Base-by-base conservation (phyloP, 1,139 yeast genomes). In the Candida sojae region DNA sequence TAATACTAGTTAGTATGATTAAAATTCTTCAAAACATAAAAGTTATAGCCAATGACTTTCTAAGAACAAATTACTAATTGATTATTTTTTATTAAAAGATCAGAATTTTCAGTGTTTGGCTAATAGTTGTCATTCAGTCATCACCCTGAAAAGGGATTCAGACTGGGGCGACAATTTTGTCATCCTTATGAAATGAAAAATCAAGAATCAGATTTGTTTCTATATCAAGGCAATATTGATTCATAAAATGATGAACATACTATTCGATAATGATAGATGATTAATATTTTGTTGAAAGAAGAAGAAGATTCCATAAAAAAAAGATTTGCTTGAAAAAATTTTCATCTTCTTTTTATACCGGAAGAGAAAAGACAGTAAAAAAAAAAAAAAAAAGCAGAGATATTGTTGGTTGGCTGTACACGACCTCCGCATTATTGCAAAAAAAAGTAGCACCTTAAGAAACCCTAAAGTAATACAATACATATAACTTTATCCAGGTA, bases 41-140 rank as follows among this genome's bases (percentile, higher is more conserved):
- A 3, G 3, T 17, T 17, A 17, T 17, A 17, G 3, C 21, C 21
- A 17, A 17, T 17, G 2, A 2, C 21, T 17, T 17, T 2, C 2
- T 17, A 17, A 3, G 21, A 17, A 17, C 21, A 17, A 17, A 17
- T 17, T 17, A 17, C 21, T 17, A 17, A 17, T 17, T 17, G 21
- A 17, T 17, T 17, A 17, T 17, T 17, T 17, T 17, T 17, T 23
- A 23, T 41, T 40, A 23, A 44, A 30, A 31, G 42, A 43, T 75
- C 80, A 75, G 80, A 74, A 75, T 75, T 75, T 75, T 75, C 80
- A 75, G 80, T 75, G 79, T 74, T 75, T 74, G 77, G 78, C 77
- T 64, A 50, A 59, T 58, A 60, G 11, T 58, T 73, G 75, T 80
- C 80, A 74, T 69, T 75, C 80, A 80, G 79, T 75, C 80, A 75